Percentiles rank a stretch among this genome's conserved stretches.
Conservation (phyloP, 1,284 basidiomycete species). For the Chalciporus sp. region DNA sequence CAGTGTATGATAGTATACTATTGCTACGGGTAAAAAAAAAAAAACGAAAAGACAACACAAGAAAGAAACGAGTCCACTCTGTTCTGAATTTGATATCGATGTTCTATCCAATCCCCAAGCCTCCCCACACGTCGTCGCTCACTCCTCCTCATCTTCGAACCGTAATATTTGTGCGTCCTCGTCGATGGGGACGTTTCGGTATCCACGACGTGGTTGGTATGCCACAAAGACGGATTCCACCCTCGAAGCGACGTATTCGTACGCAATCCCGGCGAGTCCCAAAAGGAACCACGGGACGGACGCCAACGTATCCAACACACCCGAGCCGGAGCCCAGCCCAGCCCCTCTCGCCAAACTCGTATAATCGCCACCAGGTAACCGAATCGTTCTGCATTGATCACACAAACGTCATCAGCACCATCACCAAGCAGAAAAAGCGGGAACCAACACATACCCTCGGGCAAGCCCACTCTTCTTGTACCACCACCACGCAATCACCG, state of each 20-base stretch:
- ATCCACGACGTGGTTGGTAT: constrained; percentile 63
- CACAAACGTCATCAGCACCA: constrained; percentile 9
- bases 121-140: background rate
- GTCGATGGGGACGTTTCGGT: constrained; percentile 81
- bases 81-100: background rate
- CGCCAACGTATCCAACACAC: constrained; percentile 69
- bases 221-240: constrained; percentile 44
- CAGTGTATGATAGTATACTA: constrained; percentile 8
- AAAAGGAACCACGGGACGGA: constrained; percentile 87
- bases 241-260: constrained; percentile 58
- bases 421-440: background rate
- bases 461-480: constrained; percentile 68
- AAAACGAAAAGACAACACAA: background rate
- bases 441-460: constrained; percentile 61
- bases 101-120: background rate
- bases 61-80: background rate
- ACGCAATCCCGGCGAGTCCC: constrained; percentile 76
- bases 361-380: constrained; percentile 62
- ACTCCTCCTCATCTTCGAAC: constrained; percentile 77
- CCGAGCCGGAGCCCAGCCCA: constrained; percentile 38
- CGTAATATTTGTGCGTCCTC: constrained; percentile 85
- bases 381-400: constrained; percentile 60
- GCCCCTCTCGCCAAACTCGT: constrained; percentile 35
- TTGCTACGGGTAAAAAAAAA: background rate
- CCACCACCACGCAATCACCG: constrained; percentile 78